A percentile compares a stretch with the other conserved stretches of the same genome.
These are phyloP conservation scores for Symbiotaphrina buchneri DNA, from an alignment of 495 filamentous ascomycete species.

Conservation along the genomic window DNA sequence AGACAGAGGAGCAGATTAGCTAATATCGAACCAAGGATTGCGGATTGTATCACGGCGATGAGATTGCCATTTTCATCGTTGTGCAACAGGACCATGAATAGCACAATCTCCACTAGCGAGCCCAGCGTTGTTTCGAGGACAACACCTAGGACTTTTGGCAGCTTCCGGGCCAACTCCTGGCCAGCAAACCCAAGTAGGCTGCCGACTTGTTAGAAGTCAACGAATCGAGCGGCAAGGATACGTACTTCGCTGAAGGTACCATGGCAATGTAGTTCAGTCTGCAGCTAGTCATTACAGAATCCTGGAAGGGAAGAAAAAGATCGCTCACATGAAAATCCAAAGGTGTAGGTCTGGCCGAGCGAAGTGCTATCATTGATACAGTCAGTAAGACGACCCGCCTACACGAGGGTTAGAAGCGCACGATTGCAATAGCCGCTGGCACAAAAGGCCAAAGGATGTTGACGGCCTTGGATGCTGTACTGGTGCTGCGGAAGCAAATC, in stretches of 20 bases:
- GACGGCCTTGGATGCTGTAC: conserved; percentile 28
- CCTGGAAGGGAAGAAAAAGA: too few species aligned
- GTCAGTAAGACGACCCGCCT: too few species aligned
- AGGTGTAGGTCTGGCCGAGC: conserved; percentile 34
- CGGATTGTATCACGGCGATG: conserved; percentile 57
- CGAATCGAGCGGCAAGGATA: too few species aligned
- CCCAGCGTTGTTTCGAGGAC: conserved; percentile 57
- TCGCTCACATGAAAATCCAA: conserved; percentile 41
- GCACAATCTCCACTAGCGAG: conserved; percentile 58
- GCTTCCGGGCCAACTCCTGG: conserved; percentile 55
- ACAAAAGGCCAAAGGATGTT: conserved; percentile 62
- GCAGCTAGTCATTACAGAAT: too few species aligned
- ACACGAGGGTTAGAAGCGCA: conserved; percentile 1
- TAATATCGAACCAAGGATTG: conserved; percentile 61
- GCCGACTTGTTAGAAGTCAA: too few species aligned
- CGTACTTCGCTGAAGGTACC: conserved; percentile 80
- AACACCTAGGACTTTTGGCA: conserved; percentile 58
- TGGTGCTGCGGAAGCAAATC: conserved; percentile 36
- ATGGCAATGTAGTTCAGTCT: conserved; percentile 65
- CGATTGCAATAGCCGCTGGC: conserved; percentile 37
- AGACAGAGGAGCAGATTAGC: conserved; percentile 58
- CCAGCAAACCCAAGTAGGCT: conserved; percentile 67
- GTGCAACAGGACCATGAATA: conserved; percentile 53
- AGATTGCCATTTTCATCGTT: conserved; percentile 20
- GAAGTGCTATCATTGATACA: conserved; percentile 23